A percentile compares a stretch with the other conserved stretches of the same genome.
Conservation (phyloP, 495 filamentous ascomycete species). For the Penicillium pulvis region DNA sequence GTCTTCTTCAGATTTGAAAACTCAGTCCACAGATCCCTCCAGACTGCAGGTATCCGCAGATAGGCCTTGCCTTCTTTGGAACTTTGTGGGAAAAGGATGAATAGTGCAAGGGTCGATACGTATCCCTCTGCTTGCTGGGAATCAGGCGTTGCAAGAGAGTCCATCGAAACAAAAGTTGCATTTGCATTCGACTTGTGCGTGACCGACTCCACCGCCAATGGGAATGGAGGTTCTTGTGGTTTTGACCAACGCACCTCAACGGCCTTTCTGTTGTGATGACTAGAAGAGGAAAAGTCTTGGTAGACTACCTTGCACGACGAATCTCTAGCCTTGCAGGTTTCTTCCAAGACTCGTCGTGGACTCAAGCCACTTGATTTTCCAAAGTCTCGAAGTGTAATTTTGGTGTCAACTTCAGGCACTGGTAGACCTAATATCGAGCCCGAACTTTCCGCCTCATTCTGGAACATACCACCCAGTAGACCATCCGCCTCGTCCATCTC, state of each 20-base stretch:
- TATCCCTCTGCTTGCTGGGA: slow-evolving; percentile 81
- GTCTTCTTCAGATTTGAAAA: slow-evolving; percentile 68
- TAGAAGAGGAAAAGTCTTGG: slow-evolving; percentile 65
- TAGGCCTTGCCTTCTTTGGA: slow-evolving; percentile 85
- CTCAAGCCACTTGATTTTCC: slow-evolving; percentile 73
- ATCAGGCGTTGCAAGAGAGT: slow-evolving; percentile 70
- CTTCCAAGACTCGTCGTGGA: slow-evolving; percentile 75
- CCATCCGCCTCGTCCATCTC: slow-evolving; percentile 56
- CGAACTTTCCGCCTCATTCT: slow-evolving; percentile 44
- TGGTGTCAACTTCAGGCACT: slow-evolving; percentile 14
- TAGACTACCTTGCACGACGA: slow-evolving; percentile 63
- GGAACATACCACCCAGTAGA: slow-evolving; percentile 71
- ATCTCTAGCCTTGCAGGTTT: slow-evolving; percentile 84
- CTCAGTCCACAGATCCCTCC: slow-evolving; percentile 86
- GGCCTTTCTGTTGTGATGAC: slow-evolving; percentile 73
- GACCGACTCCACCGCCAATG: slow-evolving; percentile 39
- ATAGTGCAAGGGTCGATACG: slow-evolving; percentile 79
- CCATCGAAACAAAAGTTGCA: slow-evolving; percentile 68
- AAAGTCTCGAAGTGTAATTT: slow-evolving; percentile 73
- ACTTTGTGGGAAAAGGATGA: slow-evolving; percentile 73
- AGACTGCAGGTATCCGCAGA: slow-evolving; percentile 72
- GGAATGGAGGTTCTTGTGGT: slow-evolving; percentile 59
- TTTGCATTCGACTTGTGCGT: slow-evolving; percentile 46
- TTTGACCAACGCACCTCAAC: slow-evolving; percentile 82
- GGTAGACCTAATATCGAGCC: slow-evolving; percentile 30